Percentiles rank a stretch among this genome's conserved stretches.
These are phyloP conservation scores for Leersia perrieri DNA, from an alignment of 176 grass and related monocot genomes.

Conservation along the genomic window DNA sequence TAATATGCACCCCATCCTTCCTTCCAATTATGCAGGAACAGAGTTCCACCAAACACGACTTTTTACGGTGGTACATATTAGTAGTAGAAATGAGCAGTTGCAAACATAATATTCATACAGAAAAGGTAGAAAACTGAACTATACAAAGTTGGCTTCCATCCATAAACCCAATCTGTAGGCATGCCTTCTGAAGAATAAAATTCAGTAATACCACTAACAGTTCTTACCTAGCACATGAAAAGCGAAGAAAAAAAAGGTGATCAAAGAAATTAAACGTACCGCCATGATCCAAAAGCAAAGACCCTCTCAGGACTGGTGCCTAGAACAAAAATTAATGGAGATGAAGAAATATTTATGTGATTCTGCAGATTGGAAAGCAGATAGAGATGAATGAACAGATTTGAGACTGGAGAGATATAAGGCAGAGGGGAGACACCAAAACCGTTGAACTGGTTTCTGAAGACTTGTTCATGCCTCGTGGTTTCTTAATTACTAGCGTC, in stretches of 20 bases:
- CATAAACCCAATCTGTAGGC: not conserved
- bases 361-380: not conserved
- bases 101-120: not conserved
- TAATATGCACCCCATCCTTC: not conserved
- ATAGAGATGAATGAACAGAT: not conserved
- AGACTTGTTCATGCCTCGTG: constrained; percentile 25
- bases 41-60: not conserved
- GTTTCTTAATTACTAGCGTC: not conserved
- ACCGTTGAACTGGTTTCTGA: not conserved
- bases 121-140: not conserved
- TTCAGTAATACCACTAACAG: not conserved
- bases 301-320: not conserved
- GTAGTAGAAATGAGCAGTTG: not conserved
- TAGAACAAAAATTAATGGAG: not conserved
- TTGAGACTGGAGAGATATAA: not conserved
- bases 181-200: not conserved
- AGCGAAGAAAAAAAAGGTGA: not conserved
- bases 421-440: not conserved
- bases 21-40: not conserved
- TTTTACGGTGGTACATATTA: not conserved
- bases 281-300: not conserved
- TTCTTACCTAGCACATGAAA: not conserved
- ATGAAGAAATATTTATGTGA: not conserved
- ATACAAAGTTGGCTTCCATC: not conserved
- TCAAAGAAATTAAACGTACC: not conserved